These are phyloP conservation scores for Alternaria arbusti DNA, from an alignment of 2,329 filamentous ascomycete genomes.

Conservation along the genomic window DNA sequence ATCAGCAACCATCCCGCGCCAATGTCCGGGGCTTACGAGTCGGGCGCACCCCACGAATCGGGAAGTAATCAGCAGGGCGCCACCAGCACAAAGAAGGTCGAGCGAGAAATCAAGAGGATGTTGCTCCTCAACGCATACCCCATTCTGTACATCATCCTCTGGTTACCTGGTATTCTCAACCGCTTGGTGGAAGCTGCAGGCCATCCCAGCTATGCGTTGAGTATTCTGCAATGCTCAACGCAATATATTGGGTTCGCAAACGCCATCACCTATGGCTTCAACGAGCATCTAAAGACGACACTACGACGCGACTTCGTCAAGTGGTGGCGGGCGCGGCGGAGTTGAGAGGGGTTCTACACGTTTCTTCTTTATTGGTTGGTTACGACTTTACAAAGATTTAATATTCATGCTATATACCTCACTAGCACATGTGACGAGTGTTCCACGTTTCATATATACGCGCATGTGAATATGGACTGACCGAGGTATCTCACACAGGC, in stretches of 20 bases:
- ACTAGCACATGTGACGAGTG: not conserved
- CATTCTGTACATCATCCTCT: slow-evolving; percentile 41
- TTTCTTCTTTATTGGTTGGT: not conserved
- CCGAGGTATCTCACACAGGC: not conserved
- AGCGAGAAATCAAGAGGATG: slow-evolving; percentile 35
- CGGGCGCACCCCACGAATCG: not conserved
- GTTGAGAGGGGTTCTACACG: not conserved
- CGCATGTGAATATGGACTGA: not conserved
- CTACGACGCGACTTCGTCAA: not conserved
- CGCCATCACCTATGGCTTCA: slow-evolving; percentile 25
- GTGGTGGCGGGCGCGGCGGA: not conserved
- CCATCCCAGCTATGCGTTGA: slow-evolving; percentile 4
- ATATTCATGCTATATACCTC: not conserved
- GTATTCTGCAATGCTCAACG: slow-evolving; percentile 23
- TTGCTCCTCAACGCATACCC: slow-evolving; percentile 45
- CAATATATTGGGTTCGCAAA: slow-evolving; percentile 32
- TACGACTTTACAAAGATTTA: not conserved
- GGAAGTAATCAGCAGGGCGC: not conserved
- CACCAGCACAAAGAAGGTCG: slow-evolving; percentile 1
- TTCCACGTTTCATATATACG: not conserved
- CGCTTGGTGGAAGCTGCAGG: slow-evolving; percentile 27
- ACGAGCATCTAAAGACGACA: slow-evolving; percentile 17
- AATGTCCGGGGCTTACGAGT: not conserved
- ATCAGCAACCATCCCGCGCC: not conserved
- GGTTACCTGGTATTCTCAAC: slow-evolving; percentile 41